A percentile compares a stretch with the other conserved stretches of the same genome.
Evolutionary conservation across 495 filamentous ascomycete species (phyloP).

Genomic region (Monascus purpureus): DNA sequence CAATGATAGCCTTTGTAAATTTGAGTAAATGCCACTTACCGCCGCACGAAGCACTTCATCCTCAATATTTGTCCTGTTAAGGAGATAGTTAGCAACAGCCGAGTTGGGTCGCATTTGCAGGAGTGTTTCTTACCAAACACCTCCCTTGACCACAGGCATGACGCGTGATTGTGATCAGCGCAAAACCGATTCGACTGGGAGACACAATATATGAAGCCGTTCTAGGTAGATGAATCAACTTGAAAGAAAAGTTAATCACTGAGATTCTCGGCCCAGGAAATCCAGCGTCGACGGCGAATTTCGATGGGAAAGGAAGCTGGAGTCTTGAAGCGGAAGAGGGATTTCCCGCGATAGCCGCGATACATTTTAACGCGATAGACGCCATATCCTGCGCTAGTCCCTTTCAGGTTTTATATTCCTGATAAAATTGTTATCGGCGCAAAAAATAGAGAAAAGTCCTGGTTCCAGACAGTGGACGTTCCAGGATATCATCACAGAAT

Average conservation of each 20-base stretch:
- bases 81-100: too few relatives aligned
- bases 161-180: conserved; percentile 7
- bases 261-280: neutral
- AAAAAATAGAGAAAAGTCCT: conserved; percentile 13
- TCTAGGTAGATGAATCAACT: too few relatives aligned
- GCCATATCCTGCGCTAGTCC: conserved; percentile 8
- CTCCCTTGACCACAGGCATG: conserved; percentile 97
- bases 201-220: too few relatives aligned
- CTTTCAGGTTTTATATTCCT: conserved; percentile 17
- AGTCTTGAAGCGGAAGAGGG: neutral
- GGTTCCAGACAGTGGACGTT: conserved; percentile 3
- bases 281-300: neutral
- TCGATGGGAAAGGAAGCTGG: too few relatives aligned
- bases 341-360: conserved; percentile 13
- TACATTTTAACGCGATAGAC: conserved; percentile 10
- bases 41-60: conserved; percentile 96
- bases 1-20: too few relatives aligned
- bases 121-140: conserved; percentile 77
- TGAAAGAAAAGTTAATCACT: too few relatives aligned
- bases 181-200: conserved; percentile 4
- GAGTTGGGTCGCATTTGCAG: too few relatives aligned
- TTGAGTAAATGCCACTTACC: conserved; percentile 16
- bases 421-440: conserved; percentile 9
- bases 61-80: conserved; percentile 54
- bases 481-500: conserved; percentile 11